Evolutionary conservation across 257 asterid genomes (phyloP), one percentile per base, ranked within the genome.

Genomic region (Nyctanthes arbortristis): DNA sequence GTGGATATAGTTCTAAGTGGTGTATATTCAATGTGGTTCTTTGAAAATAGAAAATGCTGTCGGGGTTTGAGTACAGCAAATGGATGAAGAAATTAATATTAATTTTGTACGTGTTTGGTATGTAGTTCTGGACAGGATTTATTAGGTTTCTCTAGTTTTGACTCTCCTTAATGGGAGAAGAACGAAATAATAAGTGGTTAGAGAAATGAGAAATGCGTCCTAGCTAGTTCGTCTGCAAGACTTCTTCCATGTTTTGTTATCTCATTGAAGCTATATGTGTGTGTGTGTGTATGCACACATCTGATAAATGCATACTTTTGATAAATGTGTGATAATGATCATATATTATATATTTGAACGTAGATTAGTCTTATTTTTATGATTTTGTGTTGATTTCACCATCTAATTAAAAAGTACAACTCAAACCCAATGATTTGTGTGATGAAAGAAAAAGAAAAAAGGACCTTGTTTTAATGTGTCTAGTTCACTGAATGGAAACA

Each of bases 1-100:
- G 65, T 76, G 73, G 64, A 47, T 37, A 65, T 61, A 65, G 31
- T 65, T 67, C 36, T 64, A 68, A 64, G 69, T 63, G 70, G 69
- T 70, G 28, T 61, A 9, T 49, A 4, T 16, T 65, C 33, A 7
- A 16, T 43, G 25, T 52, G 22, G 30, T 52, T 52, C 5, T 52
- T 47, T 52, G 35, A 61, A 64, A 32, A 52, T 52, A 25, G 67
- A 25, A 24, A 6, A 28, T 25, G 33, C 40, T 59, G 63, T 61
- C 58, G 28, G 59, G 52, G 74, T 31, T 52, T 18, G 57, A 52
- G 55, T 47, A 10, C 7, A 65, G 14, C 7, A 65, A 31, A 22
- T 31, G 20, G n/a, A 31, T n/a, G 33, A 31, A 58, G 47, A 25
- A 60, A 60, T n/a, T n/a, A 71, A 68, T n/a, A n/a, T n/a, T n/a